Evolutionary conservation across 2,329 filamentous ascomycete genomes (phyloP).

Genomic region (Colletotrichum sp.): DNA sequence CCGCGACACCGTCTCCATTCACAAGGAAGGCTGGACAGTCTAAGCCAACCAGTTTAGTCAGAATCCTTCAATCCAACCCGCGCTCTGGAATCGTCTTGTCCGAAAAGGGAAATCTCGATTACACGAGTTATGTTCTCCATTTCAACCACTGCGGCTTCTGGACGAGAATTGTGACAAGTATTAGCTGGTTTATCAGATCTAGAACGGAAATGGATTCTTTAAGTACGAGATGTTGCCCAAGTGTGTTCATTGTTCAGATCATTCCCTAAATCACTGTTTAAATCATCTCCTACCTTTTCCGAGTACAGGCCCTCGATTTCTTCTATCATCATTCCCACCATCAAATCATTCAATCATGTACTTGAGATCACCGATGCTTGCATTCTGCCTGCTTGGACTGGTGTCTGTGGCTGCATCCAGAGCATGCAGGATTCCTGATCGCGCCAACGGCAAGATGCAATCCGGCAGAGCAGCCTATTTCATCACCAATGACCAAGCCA

Average conservation of each 20-base stretch:
- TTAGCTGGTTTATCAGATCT: background rate
- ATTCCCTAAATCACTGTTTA: background rate
- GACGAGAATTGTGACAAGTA: background rate
- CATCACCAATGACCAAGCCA: conserved; percentile 56
- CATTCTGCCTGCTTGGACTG: background rate
- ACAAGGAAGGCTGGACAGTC: background rate
- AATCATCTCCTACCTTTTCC: background rate
- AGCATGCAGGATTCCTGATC: background rate
- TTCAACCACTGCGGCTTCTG: background rate
- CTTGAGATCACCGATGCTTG: background rate
- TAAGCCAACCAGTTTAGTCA: background rate
- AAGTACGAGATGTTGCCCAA: background rate
- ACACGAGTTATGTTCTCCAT: background rate
- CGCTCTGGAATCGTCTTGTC: background rate
- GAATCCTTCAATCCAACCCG: background rate
- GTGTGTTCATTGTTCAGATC: background rate
- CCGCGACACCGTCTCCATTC: background rate
- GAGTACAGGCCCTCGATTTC: background rate
- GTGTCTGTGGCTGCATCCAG: background rate
- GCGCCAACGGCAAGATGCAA: background rate
- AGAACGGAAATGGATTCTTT: background rate
- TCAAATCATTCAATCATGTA: background rate
- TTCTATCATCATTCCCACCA: background rate
- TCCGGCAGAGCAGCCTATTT: conserved; percentile 53
- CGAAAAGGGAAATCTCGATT: conserved; percentile 8